Percentiles rank a stretch among this genome's conserved stretches.
phyloP scores from a whole-genome alignment of 495 filamentous ascomycete species.

The Tuber microsphaerosporum region DNA sequence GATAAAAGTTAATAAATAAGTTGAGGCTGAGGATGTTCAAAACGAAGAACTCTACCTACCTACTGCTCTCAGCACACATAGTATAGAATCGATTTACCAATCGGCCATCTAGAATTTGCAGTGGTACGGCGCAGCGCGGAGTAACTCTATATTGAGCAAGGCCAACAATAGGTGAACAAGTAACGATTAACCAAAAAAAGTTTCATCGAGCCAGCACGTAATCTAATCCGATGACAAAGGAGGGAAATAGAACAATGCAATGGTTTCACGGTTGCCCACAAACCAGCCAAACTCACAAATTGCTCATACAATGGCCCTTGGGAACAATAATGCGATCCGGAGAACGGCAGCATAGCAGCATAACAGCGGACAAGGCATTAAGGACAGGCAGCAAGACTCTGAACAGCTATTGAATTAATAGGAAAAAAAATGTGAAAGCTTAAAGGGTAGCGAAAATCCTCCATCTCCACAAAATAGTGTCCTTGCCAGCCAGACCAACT shows the following conservation, averaged over 20 bases:
- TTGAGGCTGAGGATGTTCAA: neutral
- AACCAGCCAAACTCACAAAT: neutral
- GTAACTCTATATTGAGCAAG: neutral
- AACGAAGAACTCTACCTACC: neutral
- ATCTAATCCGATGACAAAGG: neutral
- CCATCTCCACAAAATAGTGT: neutral
- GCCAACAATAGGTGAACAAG: neutral
- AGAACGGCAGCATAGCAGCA: neutral
- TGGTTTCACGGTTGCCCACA: neutral
- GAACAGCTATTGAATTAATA: neutral
- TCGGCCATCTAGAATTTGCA: neutral
- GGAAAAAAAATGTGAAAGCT: neutral
- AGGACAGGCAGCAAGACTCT: neutral
- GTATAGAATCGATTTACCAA: neutral
- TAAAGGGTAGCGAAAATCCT: neutral
- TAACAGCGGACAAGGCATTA: neutral
- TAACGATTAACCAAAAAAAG: neutral
- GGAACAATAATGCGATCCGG: neutral
- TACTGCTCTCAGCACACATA: neutral
- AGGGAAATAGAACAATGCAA: neutral
- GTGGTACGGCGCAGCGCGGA: neutral
- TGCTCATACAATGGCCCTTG: neutral
- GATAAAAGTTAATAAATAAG: slow-evolving; percentile 1
- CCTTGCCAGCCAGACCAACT: neutral
- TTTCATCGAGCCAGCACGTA: neutral